Base-by-base conservation (phyloP, 306 rosid genomes). In the Oxytropis ochrocephala region DNA sequence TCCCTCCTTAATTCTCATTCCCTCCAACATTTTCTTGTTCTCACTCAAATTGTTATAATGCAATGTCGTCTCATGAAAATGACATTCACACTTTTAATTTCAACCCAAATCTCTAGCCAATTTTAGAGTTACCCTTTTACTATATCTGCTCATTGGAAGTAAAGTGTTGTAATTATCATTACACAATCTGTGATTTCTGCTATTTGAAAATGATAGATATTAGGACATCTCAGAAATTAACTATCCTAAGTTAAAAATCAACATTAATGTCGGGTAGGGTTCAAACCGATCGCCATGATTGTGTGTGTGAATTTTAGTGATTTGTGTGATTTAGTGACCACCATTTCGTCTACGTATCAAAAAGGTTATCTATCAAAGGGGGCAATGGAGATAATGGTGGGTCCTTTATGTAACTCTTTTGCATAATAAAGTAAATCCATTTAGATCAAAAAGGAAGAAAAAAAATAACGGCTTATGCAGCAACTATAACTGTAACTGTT, bases 361-460 rank as follows among this genome's bases (percentile, higher is more conserved):
- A n/a, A n/a, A n/a, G n/a, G n/a, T n/a, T n/a, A n/a, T n/a, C n/a
- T n/a, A n/a, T n/a, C 21, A 41, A 62, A 14, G 29, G 43, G 80
- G 69, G 29, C 79, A 75, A 53, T 58, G 60, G 42, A 84, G 85
- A 74, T 73, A 69, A 76, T 81, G 87, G 85, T 91, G 75, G 89
- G 90, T 85, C 75, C 85, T 5, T 75, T 7, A 46, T 51, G 82
- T 72, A 72, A 48, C 38, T 72, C 75, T 52, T 82, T 82, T 72
- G 57, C 52, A 46, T 14, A 41, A 59, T 70, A 81, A 73, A 47
- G 76, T 63, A 33, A 39, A 41, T 32, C 46, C 8, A 58, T 75
- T 75, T 27, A 68, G 44, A 79, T 81, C 48, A 73, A 66, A 77
- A 69, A 69, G 33, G 51, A 61, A 16, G 17, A 67, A 44, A 59